Conservation (phyloP, 2,329 filamentous ascomycete genomes). For the Botryotinia globosa region DNA sequence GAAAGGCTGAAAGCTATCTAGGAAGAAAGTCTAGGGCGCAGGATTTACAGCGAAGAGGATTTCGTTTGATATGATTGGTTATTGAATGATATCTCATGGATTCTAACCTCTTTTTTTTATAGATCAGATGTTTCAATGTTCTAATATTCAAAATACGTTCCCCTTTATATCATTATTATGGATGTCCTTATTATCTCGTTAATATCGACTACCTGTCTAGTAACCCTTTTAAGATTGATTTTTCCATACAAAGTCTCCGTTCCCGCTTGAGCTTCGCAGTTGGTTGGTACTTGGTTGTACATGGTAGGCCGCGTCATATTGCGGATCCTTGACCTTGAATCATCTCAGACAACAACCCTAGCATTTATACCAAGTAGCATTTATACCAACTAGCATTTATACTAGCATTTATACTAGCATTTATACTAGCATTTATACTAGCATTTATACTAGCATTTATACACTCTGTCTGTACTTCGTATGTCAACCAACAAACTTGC, state of each 20-base stretch:
- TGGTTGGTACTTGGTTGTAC: too few species aligned
- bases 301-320: slow-evolving; percentile 24
- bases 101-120: not conserved
- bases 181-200: not conserved
- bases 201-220: not conserved
- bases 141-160: not conserved
- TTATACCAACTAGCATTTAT: not conserved
- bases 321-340: slow-evolving; percentile 9
- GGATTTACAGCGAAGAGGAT: slow-evolving; percentile 6
- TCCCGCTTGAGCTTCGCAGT: slow-evolving; percentile 11
- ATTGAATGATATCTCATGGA: too few species aligned
- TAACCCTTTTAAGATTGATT: too few species aligned
- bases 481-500: slow-evolving; percentile 7
- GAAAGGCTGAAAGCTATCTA: not conserved
- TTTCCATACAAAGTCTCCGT: not conserved
- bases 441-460: not conserved
- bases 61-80: not conserved
- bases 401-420: too few species aligned
- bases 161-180: not conserved
- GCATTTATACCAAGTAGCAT: not conserved
- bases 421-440: not conserved
- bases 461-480: not conserved
- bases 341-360: not conserved
- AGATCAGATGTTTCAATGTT: not conserved
- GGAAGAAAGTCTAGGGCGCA: slow-evolving; percentile 1